phyloP scores from a whole-genome alignment of 139 green algal species.

The Pleodorina starrii region DNA sequence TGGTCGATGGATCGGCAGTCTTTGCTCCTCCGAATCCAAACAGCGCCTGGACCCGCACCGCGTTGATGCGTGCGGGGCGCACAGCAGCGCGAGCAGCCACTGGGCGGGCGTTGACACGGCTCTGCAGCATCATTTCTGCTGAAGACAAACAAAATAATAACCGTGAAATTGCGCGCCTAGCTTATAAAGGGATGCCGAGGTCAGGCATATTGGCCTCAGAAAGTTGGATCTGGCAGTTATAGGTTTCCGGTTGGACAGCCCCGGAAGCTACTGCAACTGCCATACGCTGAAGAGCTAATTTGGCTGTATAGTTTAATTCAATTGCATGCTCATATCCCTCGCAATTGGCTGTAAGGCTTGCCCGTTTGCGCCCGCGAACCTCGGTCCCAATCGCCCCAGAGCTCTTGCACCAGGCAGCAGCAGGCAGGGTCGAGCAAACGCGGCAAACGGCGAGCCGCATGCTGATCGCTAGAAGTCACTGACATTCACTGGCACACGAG shows the following conservation, averaged over 20 bases:
- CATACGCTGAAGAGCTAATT: background rate
- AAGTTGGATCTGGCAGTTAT: constrained; percentile 19
- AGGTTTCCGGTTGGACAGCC: background rate
- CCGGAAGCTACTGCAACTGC: no score
- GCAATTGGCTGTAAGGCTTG: background rate
- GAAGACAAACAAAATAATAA: background rate
- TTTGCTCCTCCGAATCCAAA: constrained; percentile 9
- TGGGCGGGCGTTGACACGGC: background rate
- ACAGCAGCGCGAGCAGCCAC: background rate
- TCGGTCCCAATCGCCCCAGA: background rate
- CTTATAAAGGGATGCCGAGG: background rate
- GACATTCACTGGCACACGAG: no score
- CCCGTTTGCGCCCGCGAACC: background rate
- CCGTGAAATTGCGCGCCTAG: background rate
- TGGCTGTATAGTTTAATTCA: background rate
- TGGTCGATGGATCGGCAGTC: constrained; percentile 14
- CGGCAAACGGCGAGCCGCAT: no score
- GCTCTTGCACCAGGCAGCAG: background rate
- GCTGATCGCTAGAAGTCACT: no score
- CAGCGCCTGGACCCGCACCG: background rate
- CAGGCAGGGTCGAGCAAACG: background rate
- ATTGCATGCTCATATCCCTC: background rate
- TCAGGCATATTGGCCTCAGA: background rate
- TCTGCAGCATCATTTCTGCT: constrained; percentile 24
- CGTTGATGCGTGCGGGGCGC: background rate